These are phyloP conservation scores for Trichoderma lentiforme DNA, from an alignment of 2,329 filamentous ascomycete genomes.

Conservation along the genomic window DNA sequence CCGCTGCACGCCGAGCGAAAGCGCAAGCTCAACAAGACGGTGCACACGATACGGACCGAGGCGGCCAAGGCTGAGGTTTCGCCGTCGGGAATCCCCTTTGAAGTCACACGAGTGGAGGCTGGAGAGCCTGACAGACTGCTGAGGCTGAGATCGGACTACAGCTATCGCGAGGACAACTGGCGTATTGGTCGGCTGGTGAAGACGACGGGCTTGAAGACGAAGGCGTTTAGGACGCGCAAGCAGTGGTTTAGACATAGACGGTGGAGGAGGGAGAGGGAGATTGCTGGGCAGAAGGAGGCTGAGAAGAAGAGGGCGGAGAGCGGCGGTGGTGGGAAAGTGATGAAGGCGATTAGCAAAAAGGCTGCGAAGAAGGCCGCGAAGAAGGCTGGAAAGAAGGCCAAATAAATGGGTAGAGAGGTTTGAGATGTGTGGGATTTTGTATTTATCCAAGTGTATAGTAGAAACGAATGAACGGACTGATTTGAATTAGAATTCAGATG, in stretches of 20 bases:
- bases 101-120: slow-evolving; percentile 41
- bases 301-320: slow-evolving; percentile 33
- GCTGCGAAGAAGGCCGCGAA: slow-evolving; percentile 36
- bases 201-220: slow-evolving; percentile 49
- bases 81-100: slow-evolving; percentile 49
- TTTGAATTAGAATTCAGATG: not conserved
- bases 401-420: slow-evolving; percentile 22
- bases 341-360: slow-evolving; percentile 36
- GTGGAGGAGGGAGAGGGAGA: slow-evolving; percentile 42
- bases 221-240: slow-evolving; percentile 50
- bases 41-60: slow-evolving; percentile 42
- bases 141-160: slow-evolving; percentile 51
- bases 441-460: not conserved
- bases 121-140: slow-evolving; percentile 48
- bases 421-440: not conserved
- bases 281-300: slow-evolving; percentile 41
- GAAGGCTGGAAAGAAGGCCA: slow-evolving; percentile 35
- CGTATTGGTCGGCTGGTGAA: slow-evolving; percentile 53
- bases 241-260: slow-evolving; percentile 45
- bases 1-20: slow-evolving; percentile 69
- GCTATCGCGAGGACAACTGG: slow-evolving; percentile 60
- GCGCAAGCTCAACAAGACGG: slow-evolving; percentile 72
- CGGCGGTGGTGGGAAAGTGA: slow-evolving; percentile 30
- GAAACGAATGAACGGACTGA: not conserved
- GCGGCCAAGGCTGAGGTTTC: slow-evolving; percentile 40